Evolutionary conservation across 2,329 filamentous ascomycete species (phyloP), one percentile per base, ranked within the genome.

Genomic region (Chalaropsis thielavioides): DNA sequence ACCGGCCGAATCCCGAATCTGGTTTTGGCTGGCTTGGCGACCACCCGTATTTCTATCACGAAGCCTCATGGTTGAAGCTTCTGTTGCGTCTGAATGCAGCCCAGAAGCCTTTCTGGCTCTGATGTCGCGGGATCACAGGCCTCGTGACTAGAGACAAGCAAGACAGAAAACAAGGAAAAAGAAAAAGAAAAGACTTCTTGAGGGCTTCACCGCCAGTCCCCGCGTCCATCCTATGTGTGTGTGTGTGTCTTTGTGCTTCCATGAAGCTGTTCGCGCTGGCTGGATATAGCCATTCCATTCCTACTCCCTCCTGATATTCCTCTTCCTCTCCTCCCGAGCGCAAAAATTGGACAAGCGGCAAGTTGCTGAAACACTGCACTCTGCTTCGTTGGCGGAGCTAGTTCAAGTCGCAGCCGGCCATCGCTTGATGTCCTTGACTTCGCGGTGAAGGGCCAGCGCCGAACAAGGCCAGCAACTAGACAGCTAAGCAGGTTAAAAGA

Each of bases 181-280:
- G 11, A 49, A 31, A 31, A 31, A 31, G 6, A 31, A 31, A 6
- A 31, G 31, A 11, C 51, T 2, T 31, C 7, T 15, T 19, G 22
- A 24, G 31, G 51, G 51, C 51, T 56, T 56, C 51, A 56, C 51
- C 51, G 51, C 51, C 51, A 56, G 51, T 56, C 51, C 10, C 17
- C 17, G 10, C 17, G 6, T 11, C 17, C 41, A 7, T n/a, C 41
- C 4, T 15, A 11, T 43, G 41, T 13, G 41, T 13, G 41, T 43
- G n/a, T 31, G 17, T 56, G 22, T 24, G 22, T 15, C 13, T 19
- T 56, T 11, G 51, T 56, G 19, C 44, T 49, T 24, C 8, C n/a
- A 49, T 8, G 4, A 49, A 19, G 44, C 44, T 49, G n/a, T 49
- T 49, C 5, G 44, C 6, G 31, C 44, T 49, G 22, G 44, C 19